Conservation (phyloP, 495 filamentous ascomycete genomes). For the Penicillium verhagenii region DNA sequence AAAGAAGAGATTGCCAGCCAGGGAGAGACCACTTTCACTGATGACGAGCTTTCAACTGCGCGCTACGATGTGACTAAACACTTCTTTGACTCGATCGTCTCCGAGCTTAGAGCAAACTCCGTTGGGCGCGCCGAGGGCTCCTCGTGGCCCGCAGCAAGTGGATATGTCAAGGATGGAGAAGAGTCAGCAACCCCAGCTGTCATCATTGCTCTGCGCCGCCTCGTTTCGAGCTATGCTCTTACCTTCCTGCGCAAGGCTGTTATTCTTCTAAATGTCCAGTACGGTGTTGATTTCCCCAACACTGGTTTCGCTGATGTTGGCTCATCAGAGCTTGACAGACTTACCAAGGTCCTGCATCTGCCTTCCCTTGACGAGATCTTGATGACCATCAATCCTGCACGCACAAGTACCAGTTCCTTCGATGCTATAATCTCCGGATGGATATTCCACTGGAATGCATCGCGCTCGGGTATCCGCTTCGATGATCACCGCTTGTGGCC, state of each 20-base stretch:
- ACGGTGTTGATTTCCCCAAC: conserved; percentile 82
- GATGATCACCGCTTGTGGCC: conserved; percentile 45
- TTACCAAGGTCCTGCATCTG: conserved; percentile 70
- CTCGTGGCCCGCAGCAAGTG: conserved; percentile 41
- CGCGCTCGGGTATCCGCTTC: conserved; percentile 42
- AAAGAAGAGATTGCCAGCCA: conserved; percentile 39
- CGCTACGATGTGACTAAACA: conserved; percentile 31
- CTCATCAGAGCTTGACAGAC: conserved; percentile 75
- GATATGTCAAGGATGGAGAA: conserved; percentile 46
- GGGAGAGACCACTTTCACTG: conserved; percentile 31
- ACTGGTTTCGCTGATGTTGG: conserved; percentile 64
- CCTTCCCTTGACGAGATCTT: conserved; percentile 81
- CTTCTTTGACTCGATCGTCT: conserved; percentile 44
- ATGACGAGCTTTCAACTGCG: conserved; percentile 29
- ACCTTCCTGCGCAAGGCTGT: conserved; percentile 83
- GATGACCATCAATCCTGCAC: conserved; percentile 38
- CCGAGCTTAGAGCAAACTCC: conserved; percentile 44
- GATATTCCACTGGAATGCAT: conserved; percentile 65
- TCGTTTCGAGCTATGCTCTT: conserved; percentile 78
- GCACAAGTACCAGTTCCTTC: conserved; percentile 34
- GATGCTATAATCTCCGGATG: conserved; percentile 69
- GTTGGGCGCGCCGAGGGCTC: conserved; percentile 43
- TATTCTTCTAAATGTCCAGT: conserved; percentile 82
- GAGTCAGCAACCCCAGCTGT: conserved; percentile 38
- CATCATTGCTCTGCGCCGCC: conserved; percentile 46